Percentiles rank a stretch among this genome's conserved stretches.
Evolutionary conservation across 2,329 filamentous ascomycete species (phyloP).

Genomic region (Chaetomiaceae sp.): DNA sequence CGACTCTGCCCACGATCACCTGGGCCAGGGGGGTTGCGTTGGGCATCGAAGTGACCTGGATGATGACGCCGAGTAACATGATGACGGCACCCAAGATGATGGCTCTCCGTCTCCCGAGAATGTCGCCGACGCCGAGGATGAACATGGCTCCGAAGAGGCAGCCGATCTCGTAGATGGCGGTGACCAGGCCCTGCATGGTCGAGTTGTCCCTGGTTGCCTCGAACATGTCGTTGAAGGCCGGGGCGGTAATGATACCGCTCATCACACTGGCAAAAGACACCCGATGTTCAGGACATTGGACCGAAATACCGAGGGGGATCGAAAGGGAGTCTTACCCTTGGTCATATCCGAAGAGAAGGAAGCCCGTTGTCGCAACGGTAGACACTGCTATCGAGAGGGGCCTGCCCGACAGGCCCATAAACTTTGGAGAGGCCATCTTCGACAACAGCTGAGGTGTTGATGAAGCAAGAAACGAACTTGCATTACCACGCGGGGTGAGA

Average conservation of each 20-base stretch:
- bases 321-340: slow-evolving; percentile 38
- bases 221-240: neutral
- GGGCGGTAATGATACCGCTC: neutral
- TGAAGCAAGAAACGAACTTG: too few relatives aligned
- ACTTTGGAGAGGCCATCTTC: slow-evolving; percentile 42
- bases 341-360: slow-evolving; percentile 54
- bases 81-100: neutral
- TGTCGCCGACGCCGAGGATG: neutral
- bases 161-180: neutral
- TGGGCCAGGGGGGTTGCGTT: slow-evolving; percentile 25
- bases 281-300: neutral
- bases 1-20: neutral
- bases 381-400: neutral
- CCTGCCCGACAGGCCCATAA: slow-evolving; percentile 32
- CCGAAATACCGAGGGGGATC: neutral
- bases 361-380: neutral
- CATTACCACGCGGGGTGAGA: neutral
- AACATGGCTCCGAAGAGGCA: neutral
- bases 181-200: neutral
- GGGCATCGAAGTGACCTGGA: slow-evolving; percentile 30
- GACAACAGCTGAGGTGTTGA: too few relatives aligned
- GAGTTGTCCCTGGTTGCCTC: slow-evolving; percentile 29
- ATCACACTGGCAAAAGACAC: neutral
- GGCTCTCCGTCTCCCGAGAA: neutral
- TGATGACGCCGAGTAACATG: neutral